Conservation (phyloP, 2,329 filamentous ascomycete species). For the Fusarium chlamydosporum region DNA sequence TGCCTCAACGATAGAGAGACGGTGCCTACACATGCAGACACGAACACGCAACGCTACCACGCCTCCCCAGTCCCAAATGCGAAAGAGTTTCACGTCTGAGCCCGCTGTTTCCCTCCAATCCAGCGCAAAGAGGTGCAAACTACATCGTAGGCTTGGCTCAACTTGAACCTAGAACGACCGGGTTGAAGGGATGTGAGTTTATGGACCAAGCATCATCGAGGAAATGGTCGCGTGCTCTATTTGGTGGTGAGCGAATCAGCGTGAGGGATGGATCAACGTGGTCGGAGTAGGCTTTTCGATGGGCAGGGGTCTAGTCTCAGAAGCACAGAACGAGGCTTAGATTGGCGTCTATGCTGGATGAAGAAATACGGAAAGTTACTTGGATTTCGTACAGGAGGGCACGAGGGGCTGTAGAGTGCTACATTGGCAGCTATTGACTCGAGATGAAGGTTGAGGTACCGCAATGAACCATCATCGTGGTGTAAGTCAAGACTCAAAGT, state of each 20-base stretch:
- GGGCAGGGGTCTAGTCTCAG: constrained; percentile 44
- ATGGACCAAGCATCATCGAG: constrained; percentile 62
- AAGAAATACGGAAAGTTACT: constrained; percentile 25
- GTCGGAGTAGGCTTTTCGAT: constrained; percentile 48
- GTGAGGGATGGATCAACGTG: constrained; percentile 55
- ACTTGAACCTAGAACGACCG: constrained; percentile 40
- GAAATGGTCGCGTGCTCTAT: constrained; percentile 60
- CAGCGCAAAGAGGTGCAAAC: constrained; percentile 33
- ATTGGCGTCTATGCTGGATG: constrained; percentile 38
- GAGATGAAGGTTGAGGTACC: constrained; percentile 21
- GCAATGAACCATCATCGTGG: constrained; percentile 13
- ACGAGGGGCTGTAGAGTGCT: constrained; percentile 26
- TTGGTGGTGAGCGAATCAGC: constrained; percentile 55
- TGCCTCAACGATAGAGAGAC: constrained; percentile 24
- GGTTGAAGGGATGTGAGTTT: constrained; percentile 44
- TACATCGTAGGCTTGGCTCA: constrained; percentile 25
- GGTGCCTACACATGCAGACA: constrained; percentile 35
- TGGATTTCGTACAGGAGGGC: constrained; percentile 22
- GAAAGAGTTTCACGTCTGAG: constrained; percentile 46
- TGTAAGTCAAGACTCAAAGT: constrained; percentile 29
- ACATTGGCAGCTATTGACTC: constrained; percentile 28
- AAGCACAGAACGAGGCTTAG: constrained; percentile 45
- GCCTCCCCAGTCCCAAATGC: constrained; percentile 31
- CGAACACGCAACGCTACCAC: constrained; percentile 32
- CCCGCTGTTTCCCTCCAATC: constrained; percentile 49